Base-by-base conservation (phyloP, 1,284 basidiomycete species). In the Agroathelia rolfsii region DNA sequence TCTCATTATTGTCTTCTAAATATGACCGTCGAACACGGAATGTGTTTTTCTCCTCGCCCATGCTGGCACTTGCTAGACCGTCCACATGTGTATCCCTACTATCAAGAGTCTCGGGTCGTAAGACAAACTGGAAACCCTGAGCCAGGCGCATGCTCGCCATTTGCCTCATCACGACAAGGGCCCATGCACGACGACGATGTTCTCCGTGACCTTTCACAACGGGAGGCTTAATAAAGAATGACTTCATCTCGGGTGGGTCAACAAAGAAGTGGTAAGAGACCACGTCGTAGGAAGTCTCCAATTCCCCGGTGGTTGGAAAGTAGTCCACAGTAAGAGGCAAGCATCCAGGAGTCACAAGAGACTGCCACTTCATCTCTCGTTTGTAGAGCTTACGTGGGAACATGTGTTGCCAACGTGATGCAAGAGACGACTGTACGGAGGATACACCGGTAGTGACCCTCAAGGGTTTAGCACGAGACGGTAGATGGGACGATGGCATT, bases 71-170 rank as follows among this genome's bases (percentile, higher is more conserved):
- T n/a, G n/a, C n/a, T n/a, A n/a, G n/a, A n/a, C n/a, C n/a, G n/a
- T 61, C 58, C 11, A 36, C 38, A 8, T 43, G 41, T 1, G 49
- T 46, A 1, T 40, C 38, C 16, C 55, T 55, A 9, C 45, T 46
- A 18, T 30, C n/a, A n/a, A n/a, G n/a, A n/a, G n/a, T n/a, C n/a
- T n/a, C 39, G 16, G 72, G 56, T 41, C 62, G 59, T 18, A 82
- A 63, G 26, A 96, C 80, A 49, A 97, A 89, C 53, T 98, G 94
- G 56, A 96, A 98, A n/a, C 94, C 93, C 53, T 97, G 92, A 5
- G 83, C 76, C 6, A 98, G 68, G 10, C 94, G 70, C 35, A 96
- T 81, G 3, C 86, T 89, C 1, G 87, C 84, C 86, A 97, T 94
- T 32, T 89, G 90, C 19, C 83, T 72, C 80, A 97, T 86, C 16